Base-by-base conservation (phyloP, 257 asterid species). In the Fraxinus americana region DNA sequence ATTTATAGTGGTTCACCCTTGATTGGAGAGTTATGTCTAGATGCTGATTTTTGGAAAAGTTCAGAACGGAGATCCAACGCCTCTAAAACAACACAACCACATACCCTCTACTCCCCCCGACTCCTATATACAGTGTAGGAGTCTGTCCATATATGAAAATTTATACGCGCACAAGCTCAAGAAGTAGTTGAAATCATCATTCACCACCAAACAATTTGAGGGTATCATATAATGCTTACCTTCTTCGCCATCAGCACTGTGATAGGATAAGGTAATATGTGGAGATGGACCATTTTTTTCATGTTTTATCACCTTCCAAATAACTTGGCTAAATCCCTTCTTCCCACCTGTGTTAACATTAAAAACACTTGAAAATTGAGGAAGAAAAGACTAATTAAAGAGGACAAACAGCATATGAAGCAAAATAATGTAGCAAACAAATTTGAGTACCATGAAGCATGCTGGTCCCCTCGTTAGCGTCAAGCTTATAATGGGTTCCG, bases 191-290 rank as follows among this genome's bases (percentile, higher is more conserved):
- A n/a, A n/a, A 57, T 17, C 25, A n/a, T 19, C 27, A 57, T 14
- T 48, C 59, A n/a, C 25, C 12, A 54, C 12, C 7, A 6, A n/a
- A 21, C 1, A n/a, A 19, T 52, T 19, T 52, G 14, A 9, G 14
- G 29, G 4, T n/a, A 59, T 59, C 67, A 21, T 59, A 0, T 59
- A 2, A 21, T 59, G 32, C 13, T 59, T 75, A 88, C 97, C 97
- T 90, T 91, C 90, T 85, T 94, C 97, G 2, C 97, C 97, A 75
- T 92, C 97, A 41, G 32, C 71, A 36, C 98, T 92, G 84, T 82
- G 80, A 72, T 92, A 94, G 21, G 86, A 67, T 11, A 94, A 87
- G 32, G 89, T 89, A 48, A 94, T 87, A 82, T 52, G 70, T 38
- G 98, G 94, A 43, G 81, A 81, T 48, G 65, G 75, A 39, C 87